Base-by-base conservation (phyloP, 192 early-diverging fungal species). In the Linderina pennispora region DNA sequence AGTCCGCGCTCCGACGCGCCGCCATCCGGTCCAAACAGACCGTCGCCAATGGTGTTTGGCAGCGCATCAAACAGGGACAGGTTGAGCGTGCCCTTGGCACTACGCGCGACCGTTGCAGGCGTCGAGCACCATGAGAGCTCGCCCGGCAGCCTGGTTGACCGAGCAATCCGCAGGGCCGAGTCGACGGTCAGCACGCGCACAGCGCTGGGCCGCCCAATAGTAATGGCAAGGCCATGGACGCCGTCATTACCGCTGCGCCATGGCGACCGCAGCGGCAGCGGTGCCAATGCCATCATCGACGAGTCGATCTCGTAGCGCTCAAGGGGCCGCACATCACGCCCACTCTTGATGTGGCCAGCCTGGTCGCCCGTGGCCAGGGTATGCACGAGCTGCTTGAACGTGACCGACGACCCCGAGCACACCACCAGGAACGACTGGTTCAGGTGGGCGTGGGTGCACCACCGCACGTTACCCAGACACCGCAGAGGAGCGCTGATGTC, bases 401-500 rank as follows among this genome's bases (percentile, higher is more conserved):
- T 40, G 9, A 28, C 10, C 8, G 55, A 41, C 1, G 53, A 25
- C 3, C 59, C 60, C 16, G 60, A 71, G 9, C 51, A 48, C 13
- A 63, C 51, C 9, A 55, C 38, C 24, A 71, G 32, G 37, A 71
- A 63, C 24, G 59, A 54, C n/a, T 38, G 55, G 31, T 55, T 48
- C 14, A 25, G 36, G 11, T 51, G 21, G 1, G 33, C 55, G 17
- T 50, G 43, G 0, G 60, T 63, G 51, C 67, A 71, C 67, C 67
- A 71, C 25, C 43, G 50, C 33, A 55, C 34, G 11, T 50, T 5
- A 32, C 45, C 31, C 3, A 70, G 39, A 14, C 34, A 41, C 14
- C 19, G 43, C 15, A 44, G 41, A n/a, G n/a, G n/a, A n/a, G n/a
- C n/a, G n/a, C n/a, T n/a, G n/a, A n/a, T n/a, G n/a, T 40, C 49